Evolutionary conservation across 441 rosid species (phyloP).

Genomic region (Euphorbia corollata): DNA sequence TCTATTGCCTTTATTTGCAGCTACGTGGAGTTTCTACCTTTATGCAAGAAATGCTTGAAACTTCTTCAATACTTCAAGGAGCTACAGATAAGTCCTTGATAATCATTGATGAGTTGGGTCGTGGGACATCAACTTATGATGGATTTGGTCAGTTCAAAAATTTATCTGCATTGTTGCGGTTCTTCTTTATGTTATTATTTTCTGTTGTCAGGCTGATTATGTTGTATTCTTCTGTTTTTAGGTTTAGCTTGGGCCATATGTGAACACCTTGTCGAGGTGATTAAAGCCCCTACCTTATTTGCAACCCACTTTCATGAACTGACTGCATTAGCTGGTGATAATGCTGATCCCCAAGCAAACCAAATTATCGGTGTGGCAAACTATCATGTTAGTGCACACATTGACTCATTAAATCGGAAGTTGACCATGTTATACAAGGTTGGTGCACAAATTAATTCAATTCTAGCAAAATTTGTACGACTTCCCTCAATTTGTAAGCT

Average conservation of each 20-base stretch:
- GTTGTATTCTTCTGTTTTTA: constrained; percentile 18
- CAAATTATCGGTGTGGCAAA: constrained; percentile 76
- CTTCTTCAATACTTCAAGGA: constrained; percentile 92
- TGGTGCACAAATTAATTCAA: constrained; percentile 11
- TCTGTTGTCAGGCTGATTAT: no score
- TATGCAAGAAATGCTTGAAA: constrained; percentile 98
- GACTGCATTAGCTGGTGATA: constrained; percentile 70
- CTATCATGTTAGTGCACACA: constrained; percentile 96
- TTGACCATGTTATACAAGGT: constrained; percentile 99
- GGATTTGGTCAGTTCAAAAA: constrained; percentile 70
- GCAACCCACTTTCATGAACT: constrained; percentile 99
- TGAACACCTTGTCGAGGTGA: constrained; percentile 82
- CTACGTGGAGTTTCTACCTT: constrained; percentile 89
- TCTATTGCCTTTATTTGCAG: constrained; percentile 30
- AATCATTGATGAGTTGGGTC: constrained; percentile 94
- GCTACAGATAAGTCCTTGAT: constrained; percentile 82
- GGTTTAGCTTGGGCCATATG: constrained; percentile 99
- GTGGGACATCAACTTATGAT: constrained; percentile 97
- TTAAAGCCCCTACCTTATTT: constrained; percentile 86
- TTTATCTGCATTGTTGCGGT: constrained; percentile 4
- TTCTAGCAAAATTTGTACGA: neutral
- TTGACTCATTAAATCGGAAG: constrained; percentile 74
- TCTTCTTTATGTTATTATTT: constrained; percentile 5
- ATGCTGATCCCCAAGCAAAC: constrained; percentile 30
- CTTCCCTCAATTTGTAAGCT: constrained; percentile 4